Conservation (phyloP, 2,329 filamentous ascomycete species). For the Ciborinia camelliae region DNA sequence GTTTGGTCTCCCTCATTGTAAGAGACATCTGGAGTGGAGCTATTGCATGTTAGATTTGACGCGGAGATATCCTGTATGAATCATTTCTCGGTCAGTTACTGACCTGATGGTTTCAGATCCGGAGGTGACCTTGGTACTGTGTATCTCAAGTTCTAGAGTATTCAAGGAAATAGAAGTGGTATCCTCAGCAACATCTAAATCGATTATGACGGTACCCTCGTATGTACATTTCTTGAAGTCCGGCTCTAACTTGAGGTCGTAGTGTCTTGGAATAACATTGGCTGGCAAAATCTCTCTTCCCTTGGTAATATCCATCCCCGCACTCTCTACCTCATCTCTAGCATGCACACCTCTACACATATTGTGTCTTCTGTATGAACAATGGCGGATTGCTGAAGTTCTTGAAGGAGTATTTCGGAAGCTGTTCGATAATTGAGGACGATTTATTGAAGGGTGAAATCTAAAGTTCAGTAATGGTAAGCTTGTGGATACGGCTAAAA, state of each 20-base stretch:
- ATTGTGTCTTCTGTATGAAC: slow-evolving; percentile 68
- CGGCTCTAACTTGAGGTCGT: slow-evolving; percentile 87
- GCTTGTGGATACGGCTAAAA: not conserved
- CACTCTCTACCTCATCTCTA: slow-evolving; percentile 52
- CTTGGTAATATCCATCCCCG: slow-evolving; percentile 57
- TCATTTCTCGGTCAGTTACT: slow-evolving; percentile 23
- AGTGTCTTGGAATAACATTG: slow-evolving; percentile 90
- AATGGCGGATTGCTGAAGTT: slow-evolving; percentile 50
- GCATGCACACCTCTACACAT: slow-evolving; percentile 64
- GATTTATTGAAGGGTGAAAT: slow-evolving; percentile 25
- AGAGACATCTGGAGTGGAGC: slow-evolving; percentile 63
- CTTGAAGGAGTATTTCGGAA: slow-evolving; percentile 26
- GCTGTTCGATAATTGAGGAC: slow-evolving; percentile 27
- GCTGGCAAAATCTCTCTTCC: slow-evolving; percentile 82
- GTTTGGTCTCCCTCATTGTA: slow-evolving; percentile 79
- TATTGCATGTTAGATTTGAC: slow-evolving; percentile 40
- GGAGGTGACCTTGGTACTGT: slow-evolving; percentile 65
- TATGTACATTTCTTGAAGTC: slow-evolving; percentile 86
- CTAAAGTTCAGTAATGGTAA: slow-evolving; percentile 23
- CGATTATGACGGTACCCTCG: slow-evolving; percentile 78
- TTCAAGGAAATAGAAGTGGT: slow-evolving; percentile 84
- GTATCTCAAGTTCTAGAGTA: slow-evolving; percentile 80
- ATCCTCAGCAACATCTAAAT: slow-evolving; percentile 82
- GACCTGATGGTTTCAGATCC: slow-evolving; percentile 52
- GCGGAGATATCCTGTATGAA: slow-evolving; percentile 18